phyloP scores from a whole-genome alignment of 1,284 basidiomycete species.

The Polyporus tsugae region DNA sequence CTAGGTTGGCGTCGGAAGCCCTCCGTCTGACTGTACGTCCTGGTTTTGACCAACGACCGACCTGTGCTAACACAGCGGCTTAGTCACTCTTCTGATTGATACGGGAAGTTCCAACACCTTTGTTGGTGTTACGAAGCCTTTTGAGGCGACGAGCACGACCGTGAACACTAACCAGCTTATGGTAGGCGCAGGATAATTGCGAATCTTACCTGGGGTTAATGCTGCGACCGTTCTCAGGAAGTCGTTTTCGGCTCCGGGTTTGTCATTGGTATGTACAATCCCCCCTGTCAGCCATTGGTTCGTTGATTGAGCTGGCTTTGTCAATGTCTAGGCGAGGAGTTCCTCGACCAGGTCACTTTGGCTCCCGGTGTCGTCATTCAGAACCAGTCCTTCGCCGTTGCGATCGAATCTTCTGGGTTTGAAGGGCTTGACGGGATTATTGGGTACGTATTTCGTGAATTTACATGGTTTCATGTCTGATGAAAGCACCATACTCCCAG shows the following conservation, averaged over 20 bases:
- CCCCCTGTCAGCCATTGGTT: background rate
- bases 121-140: constrained; percentile 55
- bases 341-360: constrained; percentile 38
- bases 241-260: constrained; percentile 50
- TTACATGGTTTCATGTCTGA: background rate
- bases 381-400: constrained; percentile 59
- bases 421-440: constrained; percentile 58
- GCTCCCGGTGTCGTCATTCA: constrained; percentile 48
- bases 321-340: constrained; percentile 41
- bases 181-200: constrained; percentile 32
- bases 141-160: constrained; percentile 48
- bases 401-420: constrained; percentile 49
- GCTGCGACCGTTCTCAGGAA: constrained; percentile 13
- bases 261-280: constrained; percentile 56
- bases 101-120: constrained; percentile 53
- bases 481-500: constrained; percentile 30
- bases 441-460: constrained; percentile 40
- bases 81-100: constrained; percentile 38
- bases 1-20: constrained; percentile 39
- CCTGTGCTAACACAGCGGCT: background rate
- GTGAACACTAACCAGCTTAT: constrained; percentile 50
- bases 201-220: background rate
- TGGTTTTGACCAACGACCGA: background rate
- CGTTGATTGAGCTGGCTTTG: constrained; percentile 46
- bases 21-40: constrained; percentile 38